Conservation (phyloP, 257 asterid genomes). For the Solanum sejunctum region DNA sequence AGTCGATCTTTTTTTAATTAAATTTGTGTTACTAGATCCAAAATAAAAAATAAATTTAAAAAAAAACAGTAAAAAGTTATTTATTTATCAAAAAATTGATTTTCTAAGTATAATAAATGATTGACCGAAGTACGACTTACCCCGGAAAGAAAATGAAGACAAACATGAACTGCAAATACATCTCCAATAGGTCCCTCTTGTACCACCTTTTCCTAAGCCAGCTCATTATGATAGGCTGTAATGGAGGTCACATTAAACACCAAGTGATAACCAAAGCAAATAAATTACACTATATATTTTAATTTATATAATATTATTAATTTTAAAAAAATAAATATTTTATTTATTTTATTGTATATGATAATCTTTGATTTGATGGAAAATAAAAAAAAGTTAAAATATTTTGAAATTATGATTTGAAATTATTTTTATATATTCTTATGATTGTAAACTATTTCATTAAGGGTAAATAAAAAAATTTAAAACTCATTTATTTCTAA, state of each 20-base stretch:
- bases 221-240: slow-evolving; percentile 75
- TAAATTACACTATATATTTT: too few species aligned
- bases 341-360: too few species aligned
- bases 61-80: not conserved
- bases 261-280: too few species aligned
- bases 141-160: slow-evolving; percentile 80
- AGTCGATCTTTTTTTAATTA: not conserved
- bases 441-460: too few species aligned
- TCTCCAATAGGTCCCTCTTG: slow-evolving; percentile 59
- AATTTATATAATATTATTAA: too few species aligned
- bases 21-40: not conserved
- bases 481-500: too few species aligned
- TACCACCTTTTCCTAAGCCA: slow-evolving; percentile 89
- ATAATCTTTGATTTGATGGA: too few species aligned
- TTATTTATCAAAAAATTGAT: not conserved
- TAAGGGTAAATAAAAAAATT: too few species aligned
- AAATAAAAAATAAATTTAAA: not conserved
- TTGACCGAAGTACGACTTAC: slow-evolving; percentile 19
- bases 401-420: too few species aligned
- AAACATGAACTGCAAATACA: slow-evolving; percentile 82
- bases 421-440: too few species aligned
- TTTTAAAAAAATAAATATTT: too few species aligned
- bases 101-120: not conserved
- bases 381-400: too few species aligned
- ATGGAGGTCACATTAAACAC: not conserved